A percentile compares a stretch with the other conserved stretches of the same genome.
These are phyloP conservation scores for Davidsoniella virescens DNA, from an alignment of 2,329 filamentous ascomycete species.

Conservation along the genomic window DNA sequence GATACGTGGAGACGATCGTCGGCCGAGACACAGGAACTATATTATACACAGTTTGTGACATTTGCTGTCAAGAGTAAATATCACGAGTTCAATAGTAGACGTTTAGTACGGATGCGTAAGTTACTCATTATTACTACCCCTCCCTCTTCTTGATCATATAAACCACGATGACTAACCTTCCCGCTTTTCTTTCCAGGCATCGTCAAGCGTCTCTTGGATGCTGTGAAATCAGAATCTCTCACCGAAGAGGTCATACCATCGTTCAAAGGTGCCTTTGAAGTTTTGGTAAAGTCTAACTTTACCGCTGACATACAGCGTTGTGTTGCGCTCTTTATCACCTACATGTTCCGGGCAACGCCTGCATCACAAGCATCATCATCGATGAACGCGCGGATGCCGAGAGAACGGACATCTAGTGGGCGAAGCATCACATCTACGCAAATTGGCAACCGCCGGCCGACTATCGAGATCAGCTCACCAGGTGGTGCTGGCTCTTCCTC, in stretches of 20 bases:
- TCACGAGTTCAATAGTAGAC: conserved; percentile 77
- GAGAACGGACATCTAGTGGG: conserved; percentile 4
- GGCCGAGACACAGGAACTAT: conserved; percentile 62
- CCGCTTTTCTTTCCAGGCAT: conserved; percentile 41
- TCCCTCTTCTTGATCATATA: too few relatives aligned
- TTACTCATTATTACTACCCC: conserved; percentile 8
- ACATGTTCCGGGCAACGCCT: conserved; percentile 54
- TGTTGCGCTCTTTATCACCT: conserved; percentile 83
- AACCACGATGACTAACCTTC: too few relatives aligned
- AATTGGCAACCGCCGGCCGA: neutral
- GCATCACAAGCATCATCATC: conserved; percentile 28
- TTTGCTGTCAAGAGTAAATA: conserved; percentile 86
- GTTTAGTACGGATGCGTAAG: conserved; percentile 80
- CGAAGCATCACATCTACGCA: conserved; percentile 23
- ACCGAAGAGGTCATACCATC: conserved; percentile 54
- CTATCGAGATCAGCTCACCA: conserved; percentile 8
- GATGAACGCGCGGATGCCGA: neutral
- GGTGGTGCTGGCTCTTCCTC: neutral
- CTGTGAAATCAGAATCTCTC: conserved; percentile 71
- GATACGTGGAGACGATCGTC: conserved; percentile 82
- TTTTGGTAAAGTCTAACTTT: conserved; percentile 63
- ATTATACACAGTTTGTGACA: conserved; percentile 80
- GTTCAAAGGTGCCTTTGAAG: conserved; percentile 65
- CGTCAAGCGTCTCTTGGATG: conserved; percentile 77
- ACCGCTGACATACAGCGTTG: conserved; percentile 75